A percentile compares a stretch with the other conserved stretches of the same genome.
phyloP scores from a whole-genome alignment of 2,329 filamentous ascomycete species.

The Verticillium klebahnii region DNA sequence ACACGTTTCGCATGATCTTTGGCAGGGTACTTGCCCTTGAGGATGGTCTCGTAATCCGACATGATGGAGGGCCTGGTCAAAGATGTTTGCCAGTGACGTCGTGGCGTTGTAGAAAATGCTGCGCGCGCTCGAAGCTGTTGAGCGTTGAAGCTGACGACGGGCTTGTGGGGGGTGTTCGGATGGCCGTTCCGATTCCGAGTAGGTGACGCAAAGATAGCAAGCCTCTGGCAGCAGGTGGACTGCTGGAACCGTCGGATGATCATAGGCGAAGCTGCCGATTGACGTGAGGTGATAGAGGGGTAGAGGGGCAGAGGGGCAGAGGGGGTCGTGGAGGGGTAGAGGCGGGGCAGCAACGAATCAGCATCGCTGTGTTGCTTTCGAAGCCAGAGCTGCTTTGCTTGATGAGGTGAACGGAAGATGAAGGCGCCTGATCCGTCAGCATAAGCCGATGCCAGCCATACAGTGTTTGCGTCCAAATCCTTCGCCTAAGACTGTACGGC shows the following conservation, averaged over 20 bases:
- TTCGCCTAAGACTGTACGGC: background rate
- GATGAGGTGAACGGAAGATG: background rate
- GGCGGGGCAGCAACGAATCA: background rate
- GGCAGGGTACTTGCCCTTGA: constrained; percentile 69
- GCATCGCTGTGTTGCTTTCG: background rate
- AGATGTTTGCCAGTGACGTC: background rate
- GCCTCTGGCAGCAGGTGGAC: background rate
- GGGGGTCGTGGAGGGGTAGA: background rate
- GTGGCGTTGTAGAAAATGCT: background rate
- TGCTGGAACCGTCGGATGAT: background rate
- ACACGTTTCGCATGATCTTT: constrained; percentile 84
- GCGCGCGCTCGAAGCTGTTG: background rate
- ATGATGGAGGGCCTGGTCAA: background rate
- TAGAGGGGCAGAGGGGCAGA: background rate
- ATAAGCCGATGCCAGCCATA: background rate
- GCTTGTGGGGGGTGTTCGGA: background rate
- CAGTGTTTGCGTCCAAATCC: too few relatives aligned
- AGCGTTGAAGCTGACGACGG: background rate
- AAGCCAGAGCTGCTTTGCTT: background rate
- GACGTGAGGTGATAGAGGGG: background rate
- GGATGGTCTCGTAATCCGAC: constrained; percentile 42
- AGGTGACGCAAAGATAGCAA: background rate
- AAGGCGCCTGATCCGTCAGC: background rate
- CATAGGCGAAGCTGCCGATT: background rate
- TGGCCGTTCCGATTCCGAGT: background rate